Evolutionary conservation across 2,329 filamentous ascomycete genomes (phyloP), one percentile per base, ranked within the genome.

Genomic region (Ceratocystis smalleyi): DNA sequence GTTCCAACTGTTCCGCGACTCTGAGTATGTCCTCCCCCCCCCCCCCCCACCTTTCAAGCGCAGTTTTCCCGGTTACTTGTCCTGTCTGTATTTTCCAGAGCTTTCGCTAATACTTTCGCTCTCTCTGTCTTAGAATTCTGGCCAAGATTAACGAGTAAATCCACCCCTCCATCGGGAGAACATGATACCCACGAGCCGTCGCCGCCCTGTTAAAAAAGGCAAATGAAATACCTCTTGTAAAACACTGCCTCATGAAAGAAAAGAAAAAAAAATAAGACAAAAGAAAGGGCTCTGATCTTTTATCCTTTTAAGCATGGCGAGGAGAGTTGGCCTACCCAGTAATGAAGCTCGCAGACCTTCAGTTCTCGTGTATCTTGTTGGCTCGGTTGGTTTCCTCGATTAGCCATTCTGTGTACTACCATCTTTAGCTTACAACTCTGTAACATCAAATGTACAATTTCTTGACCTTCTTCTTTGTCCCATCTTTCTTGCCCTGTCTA

Each of bases 111-210:
- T 32, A 27, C 22, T n/a, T 30, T 43, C 17, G 1, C 27, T 43
- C 22, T 0, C 27, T 27, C n/a, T 43, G 22, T 27, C 43, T 15
- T 71, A 96, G 92, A 76, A 89, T 99, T 71, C 85, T 99, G 67
- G 94, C 94, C 76, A 99, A 97, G 87, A 96, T 99, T 83, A 96
- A 90, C 79, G 92, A 97, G 83, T 96, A 81, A 72, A 45, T 51
- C 12, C 22, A 15, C 59, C 24, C 49, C 43, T 61, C 59, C 17
- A 5, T 30, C 30, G 54, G 24, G 27, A 47, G 59, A 59, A 59
- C 60, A 64, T 45, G 22, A 67, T 60, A 54, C 61, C 59, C 62
- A 66, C 54, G 61, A 60, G 51, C 59, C 35, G 64, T 51, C 43
- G 49, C 43, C 35, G 22, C n/a, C 55, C 61, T 45, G 12, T 61